Evolutionary conservation across 2,329 filamentous ascomycete genomes (phyloP), one percentile per base, ranked within the genome.

Genomic region (Xylaria sp.): DNA sequence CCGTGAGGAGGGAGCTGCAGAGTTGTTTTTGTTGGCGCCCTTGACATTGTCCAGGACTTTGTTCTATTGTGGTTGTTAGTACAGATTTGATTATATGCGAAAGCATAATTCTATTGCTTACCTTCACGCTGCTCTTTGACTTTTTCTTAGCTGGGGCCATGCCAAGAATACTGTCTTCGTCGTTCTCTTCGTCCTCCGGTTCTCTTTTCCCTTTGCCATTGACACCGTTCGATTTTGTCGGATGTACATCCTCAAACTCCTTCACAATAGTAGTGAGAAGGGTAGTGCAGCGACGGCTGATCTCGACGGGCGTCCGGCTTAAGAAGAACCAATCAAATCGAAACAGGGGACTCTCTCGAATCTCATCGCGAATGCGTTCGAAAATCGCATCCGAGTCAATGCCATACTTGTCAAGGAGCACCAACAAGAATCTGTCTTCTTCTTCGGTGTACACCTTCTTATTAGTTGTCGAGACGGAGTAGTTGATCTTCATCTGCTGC

Each of bases 391-490:
- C 94, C 1, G 91, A 90, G 74, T 99, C 96, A 37, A 99, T 89
- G 6, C 96, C 95, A 71, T 93, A 91, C 76, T 90, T 92, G 78
- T 99, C 93, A 5, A 99, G 84, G 79, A 97, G 90, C 52, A 99
- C 94, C 35, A 99, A 84, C 55, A 99, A 79, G 79, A 99, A 99
- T 3, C 95, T 88, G 75, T 99, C 95, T 77, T 99, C 95, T 75
- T 99, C 95, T 75, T 99, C 96, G 0, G 94, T 98, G 76, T 99
- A 99, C 0, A 99, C 94, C 81, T 99, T 99, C 82, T 99, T 99
- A 86, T 99, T 99, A 9, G 96, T 99, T 2, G 95, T 99, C 6
- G 93, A 97, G 28, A 99, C 95, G 0, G 94, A 97, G 78, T 99
- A 99, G 80, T 97, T 98, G 81, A 99, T 93, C 83, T 97, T 97